Conservation (phyloP, 306 rosid genomes). For the Styphnolobium japonicum region DNA sequence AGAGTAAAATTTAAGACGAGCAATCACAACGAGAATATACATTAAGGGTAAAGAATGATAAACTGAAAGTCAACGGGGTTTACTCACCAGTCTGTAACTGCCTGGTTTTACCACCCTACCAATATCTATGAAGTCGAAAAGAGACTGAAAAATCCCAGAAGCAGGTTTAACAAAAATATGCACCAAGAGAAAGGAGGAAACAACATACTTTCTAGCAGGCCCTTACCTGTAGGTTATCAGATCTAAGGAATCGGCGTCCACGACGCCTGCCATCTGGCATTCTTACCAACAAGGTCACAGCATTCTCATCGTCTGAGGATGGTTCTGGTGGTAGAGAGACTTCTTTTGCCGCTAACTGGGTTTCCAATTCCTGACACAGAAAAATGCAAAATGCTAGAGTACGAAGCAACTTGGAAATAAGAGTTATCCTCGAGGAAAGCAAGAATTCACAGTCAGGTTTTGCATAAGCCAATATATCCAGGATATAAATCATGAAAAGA, state of each 20-base stretch:
- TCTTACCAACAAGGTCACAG: conserved; percentile 74
- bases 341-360: conserved; percentile 74
- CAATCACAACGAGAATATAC: neutral
- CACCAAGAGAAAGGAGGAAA: neutral
- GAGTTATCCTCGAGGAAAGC: neutral
- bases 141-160: conserved; percentile 55
- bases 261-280: conserved; percentile 97
- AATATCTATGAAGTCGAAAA: conserved; percentile 82
- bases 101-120: conserved; percentile 79
- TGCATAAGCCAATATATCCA: neutral
- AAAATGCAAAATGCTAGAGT: conserved; percentile 24
- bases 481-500: neutral
- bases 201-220: neutral
- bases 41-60: neutral
- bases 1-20: neutral
- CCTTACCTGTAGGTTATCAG: conserved; percentile 80
- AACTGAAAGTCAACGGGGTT: conserved; percentile 4
- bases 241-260: conserved; percentile 87
- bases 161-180: conserved; percentile 21
- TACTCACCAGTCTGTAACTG: conserved; percentile 86
- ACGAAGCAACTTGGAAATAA: conserved; percentile 16
- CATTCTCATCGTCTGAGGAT: conserved; percentile 64
- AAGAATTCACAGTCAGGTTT: neutral
- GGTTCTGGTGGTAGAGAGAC: conserved; percentile 81
- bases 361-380: conserved; percentile 73